Conservation (phyloP, 2,329 filamentous ascomycete genomes). For the Paraphaeosphaeria sporulosa region DNA sequence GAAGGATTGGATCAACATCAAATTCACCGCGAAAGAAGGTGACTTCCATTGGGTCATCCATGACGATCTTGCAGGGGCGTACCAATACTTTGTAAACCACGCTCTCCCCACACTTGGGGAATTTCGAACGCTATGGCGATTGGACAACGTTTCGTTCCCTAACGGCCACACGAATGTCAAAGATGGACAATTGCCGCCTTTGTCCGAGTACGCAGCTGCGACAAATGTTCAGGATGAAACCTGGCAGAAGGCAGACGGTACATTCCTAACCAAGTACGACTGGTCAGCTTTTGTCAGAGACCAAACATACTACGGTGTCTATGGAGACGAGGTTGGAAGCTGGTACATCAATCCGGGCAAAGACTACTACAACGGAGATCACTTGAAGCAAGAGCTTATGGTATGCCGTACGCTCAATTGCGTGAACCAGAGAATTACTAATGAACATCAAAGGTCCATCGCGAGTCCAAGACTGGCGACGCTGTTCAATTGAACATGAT, state of each 20-base stretch:
- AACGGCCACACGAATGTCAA: constrained; percentile 56
- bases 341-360: constrained; percentile 61
- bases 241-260: constrained; percentile 57
- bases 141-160: constrained; percentile 59
- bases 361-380: constrained; percentile 62
- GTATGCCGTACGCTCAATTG: constrained; percentile 26
- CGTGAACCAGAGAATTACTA: too few relatives aligned
- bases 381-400: constrained; percentile 62
- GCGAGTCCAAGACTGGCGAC: constrained; percentile 60
- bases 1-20: constrained; percentile 57
- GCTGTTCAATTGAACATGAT: constrained; percentile 63
- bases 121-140: constrained; percentile 59
- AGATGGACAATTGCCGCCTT: constrained; percentile 55
- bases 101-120: constrained; percentile 58
- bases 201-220: constrained; percentile 52
- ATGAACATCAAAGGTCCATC: constrained; percentile 48
- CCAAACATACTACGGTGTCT: constrained; percentile 59
- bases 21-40: constrained; percentile 56
- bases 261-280: constrained; percentile 63
- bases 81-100: constrained; percentile 63
- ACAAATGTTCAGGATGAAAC: constrained; percentile 64
- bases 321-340: constrained; percentile 58
- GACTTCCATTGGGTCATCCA: constrained; percentile 63
- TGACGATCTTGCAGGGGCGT: constrained; percentile 59
- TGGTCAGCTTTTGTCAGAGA: constrained; percentile 52